Evolutionary conservation across 2,329 filamentous ascomycete genomes (phyloP), one percentile per base, ranked within the genome.

Genomic region (Emergomyces orientalis): DNA sequence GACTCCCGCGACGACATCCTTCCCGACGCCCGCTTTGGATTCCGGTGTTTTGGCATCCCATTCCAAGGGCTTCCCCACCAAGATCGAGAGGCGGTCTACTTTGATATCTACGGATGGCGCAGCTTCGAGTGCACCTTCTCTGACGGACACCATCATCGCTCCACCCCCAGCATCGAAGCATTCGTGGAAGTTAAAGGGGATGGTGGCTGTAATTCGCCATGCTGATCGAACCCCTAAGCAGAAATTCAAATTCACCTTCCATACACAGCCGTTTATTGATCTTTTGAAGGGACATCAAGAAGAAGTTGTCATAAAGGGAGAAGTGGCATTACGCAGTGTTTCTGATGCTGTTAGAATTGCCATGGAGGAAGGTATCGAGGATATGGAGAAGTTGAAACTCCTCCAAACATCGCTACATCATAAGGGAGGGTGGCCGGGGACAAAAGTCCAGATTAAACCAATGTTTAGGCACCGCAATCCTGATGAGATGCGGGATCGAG

Each of bases 211-310:
- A 19, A 91, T 99, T 67, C 86, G 94, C 34, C 94, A 99, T 75
- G 95, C 95, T 2, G 94, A 99, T 77, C 88, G 94, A 63, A 99
- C 94, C 1, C 94, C 94, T 2, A 99, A 99, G 77, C 94, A 99
- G 71, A 99, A 99, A 74, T 97, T 97, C 81, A 99, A 99, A 74
- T 99, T 97, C 71, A 99, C 94, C 0, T 97, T 99, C 70, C 94
- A 99, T 72, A 96, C 91, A 0, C 90, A 92, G 66, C 94, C 94
- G 0, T 99, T 99, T 71, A 92, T 99, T 66, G 90, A 96, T 67
- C 81, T 99, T 3, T 84, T 99, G 51, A 96, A 93, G 73, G 94
- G 94, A 0, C 93, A 99, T 70, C 90, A 96, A 71, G 93, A 97
- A 75, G 94, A 99, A 73, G 94, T 99, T 1, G 82, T 99, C 1